Conservation (phyloP, 495 filamentous ascomycete genomes). For the Lasiosphaeria hispida region DNA sequence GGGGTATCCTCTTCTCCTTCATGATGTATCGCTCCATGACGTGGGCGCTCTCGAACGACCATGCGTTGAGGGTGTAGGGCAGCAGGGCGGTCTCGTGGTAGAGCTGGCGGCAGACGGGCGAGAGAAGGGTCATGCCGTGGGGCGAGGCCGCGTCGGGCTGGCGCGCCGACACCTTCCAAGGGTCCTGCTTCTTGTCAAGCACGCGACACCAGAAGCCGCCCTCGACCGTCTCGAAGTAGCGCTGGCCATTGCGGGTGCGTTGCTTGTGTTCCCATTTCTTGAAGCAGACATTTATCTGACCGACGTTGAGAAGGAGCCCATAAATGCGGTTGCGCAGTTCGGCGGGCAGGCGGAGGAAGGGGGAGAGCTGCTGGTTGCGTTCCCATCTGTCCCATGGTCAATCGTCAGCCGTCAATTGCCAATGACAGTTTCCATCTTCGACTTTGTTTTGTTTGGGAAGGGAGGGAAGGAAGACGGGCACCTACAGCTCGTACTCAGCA, state of each 20-base stretch:
- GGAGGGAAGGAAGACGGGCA: not conserved
- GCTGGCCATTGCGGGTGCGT: slow-evolving; percentile 10
- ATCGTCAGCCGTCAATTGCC: not conserved
- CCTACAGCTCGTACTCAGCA: slow-evolving; percentile 25
- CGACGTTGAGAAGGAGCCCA: slow-evolving; percentile 30
- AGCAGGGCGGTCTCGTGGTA: slow-evolving; percentile 33
- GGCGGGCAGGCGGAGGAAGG: slow-evolving; percentile 36
- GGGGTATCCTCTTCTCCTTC: slow-evolving; percentile 29
- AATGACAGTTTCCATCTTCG: not conserved
- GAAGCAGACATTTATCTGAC: slow-evolving; percentile 32
- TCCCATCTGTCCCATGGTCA: slow-evolving; percentile 14
- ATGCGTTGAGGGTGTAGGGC: slow-evolving; percentile 30
- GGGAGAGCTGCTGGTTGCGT: slow-evolving; percentile 27
- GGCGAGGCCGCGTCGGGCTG: not conserved
- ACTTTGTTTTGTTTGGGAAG: not conserved
- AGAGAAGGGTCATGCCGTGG: slow-evolving; percentile 28
- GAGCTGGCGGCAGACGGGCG: slow-evolving; percentile 30
- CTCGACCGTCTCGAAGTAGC: slow-evolving; percentile 8
- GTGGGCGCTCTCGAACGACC: slow-evolving; percentile 26
- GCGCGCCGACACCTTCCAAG: slow-evolving; percentile 10
- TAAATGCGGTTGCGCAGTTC: slow-evolving; percentile 44
- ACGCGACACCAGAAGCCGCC: slow-evolving; percentile 28
- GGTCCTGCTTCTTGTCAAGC: slow-evolving; percentile 20
- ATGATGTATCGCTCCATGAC: slow-evolving; percentile 30
- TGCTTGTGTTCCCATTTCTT: slow-evolving; percentile 19